Base-by-base conservation (phyloP, 371 early-diverging fungal species). In the Apophysomyces elegans region DNA sequence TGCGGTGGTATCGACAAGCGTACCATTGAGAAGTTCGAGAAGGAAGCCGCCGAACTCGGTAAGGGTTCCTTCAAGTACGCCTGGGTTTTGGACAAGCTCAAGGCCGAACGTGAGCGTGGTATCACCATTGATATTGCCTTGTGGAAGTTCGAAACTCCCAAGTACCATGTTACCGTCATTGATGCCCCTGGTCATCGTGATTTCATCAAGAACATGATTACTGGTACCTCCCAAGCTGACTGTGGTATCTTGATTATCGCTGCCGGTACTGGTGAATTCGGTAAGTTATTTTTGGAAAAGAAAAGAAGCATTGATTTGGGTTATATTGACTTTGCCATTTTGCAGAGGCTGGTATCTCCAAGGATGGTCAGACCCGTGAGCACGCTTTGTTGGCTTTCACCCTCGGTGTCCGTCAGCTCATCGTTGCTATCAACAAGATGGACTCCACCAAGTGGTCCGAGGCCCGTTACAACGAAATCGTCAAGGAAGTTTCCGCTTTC, bases 121-220 rank as follows among this genome's bases (percentile, higher is more conserved):
- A 93, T 95, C 80, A 95, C 96, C 85, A 95, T 96, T 71, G 96
- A 95, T 82, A 94, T 69, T 38, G 97, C 95, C 78, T 91, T 92
- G 84, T 95, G 96, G 91, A 93, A 93, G 89, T 98, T 99, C 93
- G 95, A 96, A 79, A 94, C 99, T 72, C 90, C 92, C 84, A 93
- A 93, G 89, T 94, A 88, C 90, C 83, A 91, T 80, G 92, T 95
- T 73, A 96, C 96, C 80, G 92, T 96, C 86, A 95, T 96, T 83
- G 97, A 96, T 83, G 97, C 99, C 74, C 99, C 99, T 62, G 99
- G 99, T 59, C 99, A 99, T 90, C 93, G 97, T 84, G 96, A 96
- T 84, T 99, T 96, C 90, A 96, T 99, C 87, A 93, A 95, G 89
- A 98, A 96, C 95, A 98, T 99, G 99, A 97, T 99, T 77, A 94